phyloP scores from a whole-genome alignment of 495 filamentous ascomycete genomes.

The Penicillium longicatenatum region DNA sequence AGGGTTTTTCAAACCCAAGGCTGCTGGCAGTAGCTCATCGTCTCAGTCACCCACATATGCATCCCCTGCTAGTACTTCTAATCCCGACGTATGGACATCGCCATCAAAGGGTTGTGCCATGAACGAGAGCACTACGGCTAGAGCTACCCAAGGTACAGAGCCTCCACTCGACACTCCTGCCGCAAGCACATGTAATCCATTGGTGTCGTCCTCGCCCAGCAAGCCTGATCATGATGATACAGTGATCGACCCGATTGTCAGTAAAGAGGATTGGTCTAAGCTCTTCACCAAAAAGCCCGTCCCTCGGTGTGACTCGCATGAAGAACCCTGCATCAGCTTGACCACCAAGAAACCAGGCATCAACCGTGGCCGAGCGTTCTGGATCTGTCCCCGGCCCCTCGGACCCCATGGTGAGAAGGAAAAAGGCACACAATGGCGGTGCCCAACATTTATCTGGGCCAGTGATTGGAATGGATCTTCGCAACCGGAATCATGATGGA shows the following conservation, averaged over 20 bases:
- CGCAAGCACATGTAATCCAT: not conserved
- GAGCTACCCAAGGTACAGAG: not conserved
- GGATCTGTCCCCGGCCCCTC: conserved; percentile 79
- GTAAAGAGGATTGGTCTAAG: conserved; percentile 84
- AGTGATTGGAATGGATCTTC: conserved; percentile 69
- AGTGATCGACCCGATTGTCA: conserved; percentile 67
- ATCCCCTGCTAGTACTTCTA: not conserved
- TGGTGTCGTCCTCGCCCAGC: not conserved
- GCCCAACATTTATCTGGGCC: conserved; percentile 86
- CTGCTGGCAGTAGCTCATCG: not conserved
- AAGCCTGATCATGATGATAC: conserved; percentile 27
- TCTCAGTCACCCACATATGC: not conserved
- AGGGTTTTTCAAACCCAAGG: conserved; percentile 75
- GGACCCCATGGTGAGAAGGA: conserved; percentile 85
- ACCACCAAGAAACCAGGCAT: conserved; percentile 84
- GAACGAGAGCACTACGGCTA: not conserved
- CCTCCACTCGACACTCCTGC: not conserved
- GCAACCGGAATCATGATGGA: conserved; percentile 13
- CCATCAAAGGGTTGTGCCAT: not conserved
- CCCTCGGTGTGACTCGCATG: conserved; percentile 80
- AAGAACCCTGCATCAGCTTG: conserved; percentile 79
- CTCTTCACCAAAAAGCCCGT: conserved; percentile 73
- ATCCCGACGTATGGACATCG: not conserved
- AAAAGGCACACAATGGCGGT: conserved; percentile 79
- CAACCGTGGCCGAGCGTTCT: conserved; percentile 84